phyloP scores from a whole-genome alignment of 1,284 basidiomycete genomes.

The Trametes pubescens region DNA sequence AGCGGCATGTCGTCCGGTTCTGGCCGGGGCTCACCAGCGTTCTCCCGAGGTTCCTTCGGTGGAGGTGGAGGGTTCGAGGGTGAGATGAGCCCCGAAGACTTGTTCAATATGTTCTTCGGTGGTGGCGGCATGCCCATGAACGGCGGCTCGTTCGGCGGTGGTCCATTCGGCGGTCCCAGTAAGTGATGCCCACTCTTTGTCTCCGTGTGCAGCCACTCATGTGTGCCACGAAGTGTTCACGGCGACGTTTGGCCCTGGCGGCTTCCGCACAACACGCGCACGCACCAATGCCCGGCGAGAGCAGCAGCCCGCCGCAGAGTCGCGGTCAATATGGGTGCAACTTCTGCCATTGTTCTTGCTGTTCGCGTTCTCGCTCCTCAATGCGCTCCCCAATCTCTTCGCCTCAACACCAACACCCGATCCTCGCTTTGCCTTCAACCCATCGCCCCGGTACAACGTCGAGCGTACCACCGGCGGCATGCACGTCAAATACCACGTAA shows the following conservation, averaged over 20 bases:
- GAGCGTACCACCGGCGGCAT: constrained; percentile 74
- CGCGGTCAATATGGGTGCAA: constrained; percentile 81
- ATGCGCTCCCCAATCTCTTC: constrained; percentile 85
- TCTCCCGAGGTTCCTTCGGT: constrained; percentile 57
- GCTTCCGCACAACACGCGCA: constrained; percentile 75
- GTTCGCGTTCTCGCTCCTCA: constrained; percentile 85
- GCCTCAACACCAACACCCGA: constrained; percentile 73
- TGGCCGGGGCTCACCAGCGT: constrained; percentile 57
- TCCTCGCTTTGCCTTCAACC: constrained; percentile 81
- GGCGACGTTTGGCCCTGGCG: constrained; percentile 77
- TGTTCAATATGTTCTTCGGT: constrained; percentile 99
- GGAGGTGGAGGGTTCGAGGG: constrained; percentile 70
- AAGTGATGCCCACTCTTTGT: constrained; percentile 15
- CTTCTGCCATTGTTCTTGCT: constrained; percentile 88
- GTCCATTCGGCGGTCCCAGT: constrained; percentile 62
- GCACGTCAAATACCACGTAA: constrained; percentile 88
- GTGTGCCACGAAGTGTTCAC: constrained; percentile 64
- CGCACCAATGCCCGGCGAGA: constrained; percentile 45
- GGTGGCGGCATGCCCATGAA: constrained; percentile 54
- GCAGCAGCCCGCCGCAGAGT: constrained; percentile 51
- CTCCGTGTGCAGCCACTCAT: not conserved
- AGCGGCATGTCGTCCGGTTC: constrained; percentile 64
- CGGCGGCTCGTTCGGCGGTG: constrained; percentile 56
- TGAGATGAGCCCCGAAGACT: constrained; percentile 93
- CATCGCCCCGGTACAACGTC: constrained; percentile 63